Percentiles rank a stretch among this genome's conserved stretches.
Evolutionary conservation across 1,284 basidiomycete genomes (phyloP).

Genomic region (Bjerkandera adusta): DNA sequence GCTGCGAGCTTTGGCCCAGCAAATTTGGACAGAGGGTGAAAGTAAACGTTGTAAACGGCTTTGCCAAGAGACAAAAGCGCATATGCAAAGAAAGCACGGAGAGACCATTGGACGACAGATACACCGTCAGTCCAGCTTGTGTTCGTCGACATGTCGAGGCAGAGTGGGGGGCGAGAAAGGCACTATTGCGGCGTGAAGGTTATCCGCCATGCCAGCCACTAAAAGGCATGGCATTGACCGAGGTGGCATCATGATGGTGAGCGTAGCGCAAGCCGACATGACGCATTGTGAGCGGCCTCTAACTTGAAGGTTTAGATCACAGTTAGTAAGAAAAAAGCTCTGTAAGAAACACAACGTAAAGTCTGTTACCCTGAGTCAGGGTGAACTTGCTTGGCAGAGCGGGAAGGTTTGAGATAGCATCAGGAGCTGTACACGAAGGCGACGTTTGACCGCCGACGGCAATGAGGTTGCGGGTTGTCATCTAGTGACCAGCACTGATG

Average conservation of each 20-base stretch:
- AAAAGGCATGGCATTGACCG: neutral
- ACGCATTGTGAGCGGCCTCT: no score
- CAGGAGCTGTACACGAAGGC: no score
- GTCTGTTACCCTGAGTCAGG: no score
- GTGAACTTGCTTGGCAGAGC: no score
- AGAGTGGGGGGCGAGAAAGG: no score
- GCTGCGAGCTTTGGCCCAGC: slow-evolving; percentile 25
- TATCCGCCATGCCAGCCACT: neutral
- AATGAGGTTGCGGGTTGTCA: no score
- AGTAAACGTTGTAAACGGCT: slow-evolving; percentile 19
- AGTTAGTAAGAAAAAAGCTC: no score
- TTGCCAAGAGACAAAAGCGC: neutral
- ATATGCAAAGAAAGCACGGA: neutral
- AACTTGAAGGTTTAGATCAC: no score
- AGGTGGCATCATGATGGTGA: neutral
- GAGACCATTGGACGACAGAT: neutral
- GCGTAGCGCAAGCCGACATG: neutral
- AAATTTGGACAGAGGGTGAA: slow-evolving; percentile 24
- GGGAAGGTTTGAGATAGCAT: no score
- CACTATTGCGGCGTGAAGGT: neutral
- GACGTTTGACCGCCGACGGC: no score
- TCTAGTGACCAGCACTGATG: no score
- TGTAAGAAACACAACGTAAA: no score
- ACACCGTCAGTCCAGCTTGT: neutral
- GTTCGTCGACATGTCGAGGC: neutral